Evolutionary conservation across 2,329 filamentous ascomycete genomes (phyloP), one percentile per base, ranked within the genome.

Genomic region (Colletotrichum liaoningense): DNA sequence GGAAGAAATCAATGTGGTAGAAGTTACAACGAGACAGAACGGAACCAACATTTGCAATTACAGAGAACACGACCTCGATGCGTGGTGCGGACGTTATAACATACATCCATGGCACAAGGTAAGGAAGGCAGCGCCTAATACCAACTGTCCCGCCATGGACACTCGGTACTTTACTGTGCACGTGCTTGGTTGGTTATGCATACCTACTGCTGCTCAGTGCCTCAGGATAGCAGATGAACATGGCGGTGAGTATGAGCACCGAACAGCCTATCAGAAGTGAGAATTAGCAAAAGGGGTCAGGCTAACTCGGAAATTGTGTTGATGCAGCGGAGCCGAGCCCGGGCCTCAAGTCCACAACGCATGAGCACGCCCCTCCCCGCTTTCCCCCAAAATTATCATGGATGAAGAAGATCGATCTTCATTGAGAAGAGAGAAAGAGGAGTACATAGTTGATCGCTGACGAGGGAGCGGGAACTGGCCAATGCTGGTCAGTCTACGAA

Each of bases 271-370:
- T 65, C 22, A 55, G 35, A 42, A 16, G 22, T n/a, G 54, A 33
- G 7, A 26, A 38, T 55, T 55, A 30, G 30, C 49, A 46, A 33
- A 46, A 28, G 46, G 55, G 42, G 55, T 9, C 30, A 38, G 24
- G 35, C 58, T 28, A 54, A 28, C 26, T 57, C 58, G 65, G 69
- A 72, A 69, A 69, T 72, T 69, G 66, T 63, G 42, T 59, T 72
- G 57, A 71, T 72, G 69, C 64, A 63, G 69, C 69, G 52, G 69
- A 60, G 30, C 69, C 24, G 33, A 26, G 64, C 30, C 38, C 64
- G 28, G 69, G 33, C 62, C 54, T 65, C 35, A 46, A 26, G 38
- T 33, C 28, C 38, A 38, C 24, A 58, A 49, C 42, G 63, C 46
- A 60, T 60, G 33, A 71, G 65, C 26, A 5, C 14, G 46, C n/a